These are phyloP conservation scores for Xylaria intraflava DNA, from an alignment of 495 filamentous ascomycete genomes.

Conservation along the genomic window DNA sequence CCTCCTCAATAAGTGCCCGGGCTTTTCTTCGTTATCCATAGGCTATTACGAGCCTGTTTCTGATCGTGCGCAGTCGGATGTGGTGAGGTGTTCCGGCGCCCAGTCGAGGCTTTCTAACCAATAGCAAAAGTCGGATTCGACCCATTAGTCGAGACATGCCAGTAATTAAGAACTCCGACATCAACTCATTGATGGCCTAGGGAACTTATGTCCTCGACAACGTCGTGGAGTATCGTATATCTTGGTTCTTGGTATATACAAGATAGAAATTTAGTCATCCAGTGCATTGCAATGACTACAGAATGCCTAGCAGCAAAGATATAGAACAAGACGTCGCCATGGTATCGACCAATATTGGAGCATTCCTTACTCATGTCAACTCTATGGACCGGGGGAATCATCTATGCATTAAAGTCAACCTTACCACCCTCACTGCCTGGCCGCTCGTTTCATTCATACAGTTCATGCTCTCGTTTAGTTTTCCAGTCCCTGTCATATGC, in stretches of 20 bases:
- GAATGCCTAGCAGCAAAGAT: background rate
- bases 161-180: no score
- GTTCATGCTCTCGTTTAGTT: slow-evolving; percentile 12
- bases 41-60: no score
- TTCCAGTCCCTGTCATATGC: slow-evolving; percentile 1
- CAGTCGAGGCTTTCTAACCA: no score
- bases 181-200: no score
- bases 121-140: no score
- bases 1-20: no score
- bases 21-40: no score
- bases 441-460: slow-evolving; percentile 15
- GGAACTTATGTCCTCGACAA: background rate
- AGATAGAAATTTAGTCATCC: no score
- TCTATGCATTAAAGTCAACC: slow-evolving; percentile 12
- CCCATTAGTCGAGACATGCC: no score
- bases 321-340: background rate
- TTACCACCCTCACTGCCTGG: slow-evolving; percentile 3
- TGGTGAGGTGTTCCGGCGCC: no score
- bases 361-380: background rate
- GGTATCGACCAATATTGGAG: background rate
- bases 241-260: background rate
- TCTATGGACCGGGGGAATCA: slow-evolving; percentile 15
- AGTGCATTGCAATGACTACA: background rate
- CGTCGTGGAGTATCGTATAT: background rate
- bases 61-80: no score